Percentiles rank a stretch among this genome's conserved stretches.
These are phyloP conservation scores for Wickerhamomyces xylosicus DNA, from an alignment of 805 yeast genomes.

Conservation along the genomic window DNA sequence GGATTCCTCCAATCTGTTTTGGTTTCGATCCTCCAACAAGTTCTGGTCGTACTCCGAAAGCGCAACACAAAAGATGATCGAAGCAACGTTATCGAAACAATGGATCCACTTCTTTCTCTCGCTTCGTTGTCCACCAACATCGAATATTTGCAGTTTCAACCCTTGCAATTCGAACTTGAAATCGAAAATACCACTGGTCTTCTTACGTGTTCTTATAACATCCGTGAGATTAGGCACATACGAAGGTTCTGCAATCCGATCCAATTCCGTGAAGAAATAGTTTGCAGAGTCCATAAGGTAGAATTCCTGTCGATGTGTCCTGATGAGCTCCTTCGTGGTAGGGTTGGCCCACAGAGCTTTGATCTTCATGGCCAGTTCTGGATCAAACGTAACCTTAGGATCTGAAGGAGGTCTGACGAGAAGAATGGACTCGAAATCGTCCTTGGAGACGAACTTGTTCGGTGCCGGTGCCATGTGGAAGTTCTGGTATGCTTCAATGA, in stretches of 20 bases:
- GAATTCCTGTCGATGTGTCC: slow-evolving; percentile 55
- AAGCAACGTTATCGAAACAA: slow-evolving; percentile 87
- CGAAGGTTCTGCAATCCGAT: slow-evolving; percentile 44
- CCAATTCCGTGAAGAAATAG: slow-evolving; percentile 61
- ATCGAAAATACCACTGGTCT: slow-evolving; percentile 88
- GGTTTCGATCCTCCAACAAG: slow-evolving; percentile 64
- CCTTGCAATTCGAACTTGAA: slow-evolving; percentile 69
- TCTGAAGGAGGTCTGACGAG: slow-evolving; percentile 32
- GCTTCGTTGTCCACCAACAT: slow-evolving; percentile 93
- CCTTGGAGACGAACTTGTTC: slow-evolving; percentile 22
- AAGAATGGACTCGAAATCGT: slow-evolving; percentile 17
- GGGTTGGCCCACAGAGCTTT: slow-evolving; percentile 44
- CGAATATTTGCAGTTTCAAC: slow-evolving; percentile 53
- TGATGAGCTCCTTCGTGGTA: slow-evolving; percentile 45
- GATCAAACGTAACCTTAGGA: slow-evolving; percentile 42
- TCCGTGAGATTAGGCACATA: slow-evolving; percentile 72
- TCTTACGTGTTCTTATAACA: slow-evolving; percentile 78
- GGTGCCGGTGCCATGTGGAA: slow-evolving; percentile 25
- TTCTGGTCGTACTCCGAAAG: slow-evolving; percentile 86
- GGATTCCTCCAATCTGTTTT: slow-evolving; percentile 73
- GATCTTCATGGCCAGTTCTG: slow-evolving; percentile 37
- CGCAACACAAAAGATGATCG: slow-evolving; percentile 86
- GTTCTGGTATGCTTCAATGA: slow-evolving; percentile 56
- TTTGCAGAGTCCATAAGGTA: slow-evolving; percentile 80
- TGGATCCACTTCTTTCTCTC: slow-evolving; percentile 97